Conservation (phyloP, 2,329 filamentous ascomycete species). For the Fusarium mangiferae region DNA sequence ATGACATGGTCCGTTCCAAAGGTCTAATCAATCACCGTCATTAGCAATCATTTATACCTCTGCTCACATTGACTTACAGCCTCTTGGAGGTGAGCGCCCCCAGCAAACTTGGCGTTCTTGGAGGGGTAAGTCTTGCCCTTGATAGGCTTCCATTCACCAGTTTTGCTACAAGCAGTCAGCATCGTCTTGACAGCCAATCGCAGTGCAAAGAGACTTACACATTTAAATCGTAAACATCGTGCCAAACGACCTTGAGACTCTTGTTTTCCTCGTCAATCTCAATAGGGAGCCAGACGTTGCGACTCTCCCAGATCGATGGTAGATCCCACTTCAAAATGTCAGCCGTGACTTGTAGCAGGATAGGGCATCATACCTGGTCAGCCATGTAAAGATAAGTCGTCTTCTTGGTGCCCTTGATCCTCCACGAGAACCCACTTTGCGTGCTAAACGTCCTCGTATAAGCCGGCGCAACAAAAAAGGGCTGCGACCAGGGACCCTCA, state of each 20-base stretch:
- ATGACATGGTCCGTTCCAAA: constrained; percentile 59
- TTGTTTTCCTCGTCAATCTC: constrained; percentile 62
- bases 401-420: constrained; percentile 56
- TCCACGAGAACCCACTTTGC: constrained; percentile 60
- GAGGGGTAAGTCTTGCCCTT: constrained; percentile 59
- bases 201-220: constrained; percentile 43
- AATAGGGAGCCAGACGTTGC: constrained; percentile 66
- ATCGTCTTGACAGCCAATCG: accelerated
- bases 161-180: constrained; percentile 45
- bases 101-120: constrained; percentile 55
- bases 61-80: constrained; percentile 44
- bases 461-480: constrained; percentile 58
- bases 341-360: accelerated
- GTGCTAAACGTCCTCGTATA: constrained; percentile 64
- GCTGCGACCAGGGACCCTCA: constrained; percentile 62
- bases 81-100: constrained; percentile 61
- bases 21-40: constrained; percentile 39
- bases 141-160: constrained; percentile 58
- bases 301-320: constrained; percentile 63
- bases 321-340: constrained; percentile 54
- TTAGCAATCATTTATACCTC: background rate
- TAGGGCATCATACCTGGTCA: constrained; percentile 47
- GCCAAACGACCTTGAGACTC: constrained; percentile 59
- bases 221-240: constrained; percentile 64
- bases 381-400: constrained; percentile 62